phyloP scores from a whole-genome alignment of 345 rosid genomes.

The Corymbia maculata region DNA sequence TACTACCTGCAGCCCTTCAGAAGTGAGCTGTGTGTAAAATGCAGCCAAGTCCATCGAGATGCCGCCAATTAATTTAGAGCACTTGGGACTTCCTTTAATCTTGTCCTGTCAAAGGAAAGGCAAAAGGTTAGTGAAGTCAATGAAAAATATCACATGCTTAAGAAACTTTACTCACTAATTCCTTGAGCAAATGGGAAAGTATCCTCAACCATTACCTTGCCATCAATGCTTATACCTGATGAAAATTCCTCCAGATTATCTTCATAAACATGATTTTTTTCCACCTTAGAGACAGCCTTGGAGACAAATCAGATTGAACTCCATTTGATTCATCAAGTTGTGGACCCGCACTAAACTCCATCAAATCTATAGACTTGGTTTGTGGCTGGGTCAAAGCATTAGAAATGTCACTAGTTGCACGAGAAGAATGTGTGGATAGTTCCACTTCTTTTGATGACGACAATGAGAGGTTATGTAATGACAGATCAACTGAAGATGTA shows the following conservation, averaged over 20 bases:
- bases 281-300: not conserved
- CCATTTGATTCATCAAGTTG: not conserved
- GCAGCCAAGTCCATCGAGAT: not conserved
- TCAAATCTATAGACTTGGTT: not conserved
- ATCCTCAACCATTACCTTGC: slow-evolving; percentile 4
- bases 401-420: not conserved
- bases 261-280: not conserved
- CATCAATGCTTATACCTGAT: slow-evolving; percentile 3
- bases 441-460: not conserved
- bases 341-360: not conserved
- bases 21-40: not conserved
- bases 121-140: not conserved
- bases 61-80: slow-evolving; percentile 4
- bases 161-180: not conserved
- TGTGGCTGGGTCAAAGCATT: not conserved
- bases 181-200: not conserved
- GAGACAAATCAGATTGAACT: not conserved
- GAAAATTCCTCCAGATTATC: not conserved
- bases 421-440: not conserved
- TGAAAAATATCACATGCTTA: not conserved
- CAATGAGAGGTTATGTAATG: slow-evolving; percentile 14
- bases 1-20: slow-evolving; percentile 25
- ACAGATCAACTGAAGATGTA: slow-evolving; percentile 10
- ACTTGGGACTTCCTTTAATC: not conserved
- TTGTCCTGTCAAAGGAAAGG: slow-evolving; percentile 1